These are phyloP conservation scores for Myrica gale DNA, from an alignment of 306 rosid genomes.

Conservation along the genomic window DNA sequence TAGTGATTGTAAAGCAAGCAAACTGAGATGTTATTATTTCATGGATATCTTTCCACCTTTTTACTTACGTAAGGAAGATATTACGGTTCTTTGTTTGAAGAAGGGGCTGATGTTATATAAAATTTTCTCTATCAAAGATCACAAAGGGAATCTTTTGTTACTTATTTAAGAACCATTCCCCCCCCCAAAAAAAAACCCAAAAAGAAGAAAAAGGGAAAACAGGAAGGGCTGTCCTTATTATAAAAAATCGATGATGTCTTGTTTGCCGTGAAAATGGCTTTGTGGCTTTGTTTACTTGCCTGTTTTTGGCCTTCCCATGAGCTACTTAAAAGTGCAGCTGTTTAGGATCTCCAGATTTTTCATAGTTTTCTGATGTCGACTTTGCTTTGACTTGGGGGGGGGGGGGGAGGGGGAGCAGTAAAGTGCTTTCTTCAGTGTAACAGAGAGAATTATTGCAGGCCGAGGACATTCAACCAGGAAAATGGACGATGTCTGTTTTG, in stretches of 20 bases:
- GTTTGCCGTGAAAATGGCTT: too few relatives aligned
- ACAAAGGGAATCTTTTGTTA: neutral
- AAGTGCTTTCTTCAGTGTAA: neutral
- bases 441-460: neutral
- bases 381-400: neutral
- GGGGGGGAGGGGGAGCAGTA: neutral
- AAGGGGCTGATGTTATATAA: neutral
- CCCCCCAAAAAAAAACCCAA: neutral
- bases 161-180: neutral
- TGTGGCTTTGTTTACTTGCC: neutral
- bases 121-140: neutral
- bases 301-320: conserved; percentile 6
- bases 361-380: neutral
- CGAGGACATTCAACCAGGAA: neutral
- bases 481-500: neutral
- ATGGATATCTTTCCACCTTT: neutral
- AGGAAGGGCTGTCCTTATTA: neutral
- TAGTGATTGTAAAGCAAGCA: conserved; percentile 10
- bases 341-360: conserved; percentile 3
- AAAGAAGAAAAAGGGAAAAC: neutral
- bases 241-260: too few relatives aligned
- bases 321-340: conserved; percentile 7
- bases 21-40: neutral
- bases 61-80: neutral
- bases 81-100: neutral